phyloP scores from a whole-genome alignment of 768 basidiomycete species.

The Suillus ampliporus region DNA sequence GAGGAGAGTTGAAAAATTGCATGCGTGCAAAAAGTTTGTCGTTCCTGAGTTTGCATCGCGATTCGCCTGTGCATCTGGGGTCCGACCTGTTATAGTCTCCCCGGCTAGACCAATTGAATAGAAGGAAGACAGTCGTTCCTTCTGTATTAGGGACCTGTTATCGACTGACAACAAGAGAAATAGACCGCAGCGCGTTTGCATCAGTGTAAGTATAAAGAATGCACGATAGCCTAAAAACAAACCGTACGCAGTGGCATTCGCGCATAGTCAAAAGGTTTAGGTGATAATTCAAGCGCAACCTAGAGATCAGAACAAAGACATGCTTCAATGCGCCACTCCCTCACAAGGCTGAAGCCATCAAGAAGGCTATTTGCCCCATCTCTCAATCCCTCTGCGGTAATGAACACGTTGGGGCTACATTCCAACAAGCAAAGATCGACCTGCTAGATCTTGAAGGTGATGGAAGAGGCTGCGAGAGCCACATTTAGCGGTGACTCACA shows the following conservation, averaged over 20 bases:
- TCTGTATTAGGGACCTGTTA: too few relatives aligned
- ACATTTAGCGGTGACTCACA: conserved; percentile 15
- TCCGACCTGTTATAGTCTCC: too few relatives aligned
- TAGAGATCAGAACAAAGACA: background rate
- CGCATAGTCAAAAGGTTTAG: background rate
- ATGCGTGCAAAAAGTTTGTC: too few relatives aligned
- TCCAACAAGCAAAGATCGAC: conserved; percentile 30
- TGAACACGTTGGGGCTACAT: background rate
- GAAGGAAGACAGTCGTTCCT: too few relatives aligned
- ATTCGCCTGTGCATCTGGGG: too few relatives aligned
- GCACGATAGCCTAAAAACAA: background rate
- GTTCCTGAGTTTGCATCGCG: too few relatives aligned
- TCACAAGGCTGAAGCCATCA: background rate
- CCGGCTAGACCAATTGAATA: too few relatives aligned
- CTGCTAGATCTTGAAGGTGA: conserved; percentile 13
- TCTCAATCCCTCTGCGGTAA: background rate
- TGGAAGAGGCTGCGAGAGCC: conserved; percentile 24
- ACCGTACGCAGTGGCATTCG: background rate
- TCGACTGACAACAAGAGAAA: too few relatives aligned
- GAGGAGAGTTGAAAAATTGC: background rate
- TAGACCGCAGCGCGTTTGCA: too few relatives aligned
- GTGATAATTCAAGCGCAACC: background rate
- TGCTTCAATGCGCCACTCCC: background rate
- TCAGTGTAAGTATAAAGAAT: background rate
- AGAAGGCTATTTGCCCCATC: background rate